phyloP scores from a whole-genome alignment of 495 filamentous ascomycete genomes.

The Xylaria cubensis region DNA sequence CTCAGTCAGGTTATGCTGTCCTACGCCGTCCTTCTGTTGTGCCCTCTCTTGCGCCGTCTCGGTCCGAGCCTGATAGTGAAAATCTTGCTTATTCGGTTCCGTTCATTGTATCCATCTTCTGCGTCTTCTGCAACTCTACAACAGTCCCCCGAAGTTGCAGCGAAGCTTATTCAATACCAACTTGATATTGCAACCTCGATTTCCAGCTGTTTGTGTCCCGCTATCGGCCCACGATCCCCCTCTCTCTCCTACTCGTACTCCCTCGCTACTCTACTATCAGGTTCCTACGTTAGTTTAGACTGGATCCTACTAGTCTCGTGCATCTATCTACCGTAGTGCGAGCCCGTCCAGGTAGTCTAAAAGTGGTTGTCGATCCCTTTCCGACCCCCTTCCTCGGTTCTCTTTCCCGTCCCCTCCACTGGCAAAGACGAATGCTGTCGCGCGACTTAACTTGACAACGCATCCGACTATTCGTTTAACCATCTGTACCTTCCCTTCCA shows the following conservation, averaged over 20 bases:
- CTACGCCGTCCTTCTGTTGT: not conserved
- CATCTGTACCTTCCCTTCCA: not conserved
- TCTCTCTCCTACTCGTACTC: not conserved
- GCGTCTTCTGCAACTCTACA: not conserved
- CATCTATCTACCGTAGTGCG: not conserved
- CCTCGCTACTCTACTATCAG: not conserved
- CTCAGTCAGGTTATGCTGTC: not conserved
- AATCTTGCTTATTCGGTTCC: not conserved
- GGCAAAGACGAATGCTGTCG: not conserved
- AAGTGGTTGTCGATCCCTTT: slow-evolving; percentile 7
- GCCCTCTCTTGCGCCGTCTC: not conserved
- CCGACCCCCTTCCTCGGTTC: not conserved
- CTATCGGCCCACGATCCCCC: slow-evolving; percentile 15
- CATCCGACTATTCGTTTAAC: not conserved
- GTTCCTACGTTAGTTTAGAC: not conserved
- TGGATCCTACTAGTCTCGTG: not conserved
- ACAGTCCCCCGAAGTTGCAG: not conserved
- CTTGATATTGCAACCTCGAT: not conserved
- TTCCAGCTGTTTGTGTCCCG: not conserved
- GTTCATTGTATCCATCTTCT: not conserved
- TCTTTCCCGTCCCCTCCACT: not conserved
- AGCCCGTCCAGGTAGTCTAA: not conserved
- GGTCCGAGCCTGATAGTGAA: not conserved
- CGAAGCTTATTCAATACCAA: not conserved
- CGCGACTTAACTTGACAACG: not conserved